Evolutionary conservation across 495 filamentous ascomycete species (phyloP).

Genomic region (Lichenothelia convexa): DNA sequence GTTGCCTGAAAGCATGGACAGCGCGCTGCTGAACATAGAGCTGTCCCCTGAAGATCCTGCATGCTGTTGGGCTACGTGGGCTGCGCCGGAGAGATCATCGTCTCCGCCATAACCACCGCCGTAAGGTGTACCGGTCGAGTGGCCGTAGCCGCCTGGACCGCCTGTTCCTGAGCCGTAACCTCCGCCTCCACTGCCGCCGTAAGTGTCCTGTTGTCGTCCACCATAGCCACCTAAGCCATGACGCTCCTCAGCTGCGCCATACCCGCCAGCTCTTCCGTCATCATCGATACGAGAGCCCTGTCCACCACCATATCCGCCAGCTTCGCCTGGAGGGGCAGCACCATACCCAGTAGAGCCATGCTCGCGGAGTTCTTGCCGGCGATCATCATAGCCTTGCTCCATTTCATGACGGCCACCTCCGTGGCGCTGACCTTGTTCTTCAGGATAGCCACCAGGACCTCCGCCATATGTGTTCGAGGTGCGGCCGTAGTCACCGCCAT

Average conservation of each 20-base stretch:
- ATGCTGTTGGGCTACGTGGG: slow-evolving; percentile 29
- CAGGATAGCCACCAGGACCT: background rate
- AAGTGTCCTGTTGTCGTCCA: slow-evolving; percentile 4
- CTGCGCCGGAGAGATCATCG: slow-evolving; percentile 30
- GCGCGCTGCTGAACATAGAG: slow-evolving; percentile 30
- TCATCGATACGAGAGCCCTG: no score
- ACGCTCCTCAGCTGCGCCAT: no score
- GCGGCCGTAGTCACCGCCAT: slow-evolving; percentile 1
- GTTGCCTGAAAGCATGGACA: slow-evolving; percentile 25
- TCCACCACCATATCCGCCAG: background rate
- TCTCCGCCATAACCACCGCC: slow-evolving; percentile 19
- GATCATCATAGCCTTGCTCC: background rate
- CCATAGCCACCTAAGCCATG: no score
- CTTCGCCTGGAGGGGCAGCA: background rate
- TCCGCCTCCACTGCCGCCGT: slow-evolving; percentile 5
- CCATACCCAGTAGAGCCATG: slow-evolving; percentile 1
- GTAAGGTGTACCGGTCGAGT: slow-evolving; percentile 19
- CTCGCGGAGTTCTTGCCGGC: background rate
- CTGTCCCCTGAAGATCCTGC: slow-evolving; percentile 29
- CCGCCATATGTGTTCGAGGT: slow-evolving; percentile 3
- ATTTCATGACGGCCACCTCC: background rate
- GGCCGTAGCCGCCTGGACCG: slow-evolving; percentile 7
- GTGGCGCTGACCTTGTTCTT: background rate
- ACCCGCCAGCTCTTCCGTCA: no score
- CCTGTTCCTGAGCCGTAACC: slow-evolving; percentile 2